Evolutionary conservation across 2,329 filamentous ascomycete genomes (phyloP).

Genomic region (Lithohypha guttulata): DNA sequence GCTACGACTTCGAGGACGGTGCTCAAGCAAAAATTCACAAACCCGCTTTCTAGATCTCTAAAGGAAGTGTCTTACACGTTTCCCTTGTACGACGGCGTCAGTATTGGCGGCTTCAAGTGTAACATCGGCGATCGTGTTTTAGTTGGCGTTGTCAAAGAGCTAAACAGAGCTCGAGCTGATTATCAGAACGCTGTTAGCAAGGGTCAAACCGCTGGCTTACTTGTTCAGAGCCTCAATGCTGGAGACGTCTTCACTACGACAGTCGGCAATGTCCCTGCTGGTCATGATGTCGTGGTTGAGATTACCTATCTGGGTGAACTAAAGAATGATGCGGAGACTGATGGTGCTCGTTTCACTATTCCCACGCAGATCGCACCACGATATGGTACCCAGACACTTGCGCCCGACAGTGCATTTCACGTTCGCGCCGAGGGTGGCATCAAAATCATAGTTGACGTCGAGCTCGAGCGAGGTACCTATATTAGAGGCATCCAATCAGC

Average conservation of each 20-base stretch:
- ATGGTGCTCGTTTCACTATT: slow-evolving; percentile 59
- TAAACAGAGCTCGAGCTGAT: slow-evolving; percentile 47
- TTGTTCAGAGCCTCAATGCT: slow-evolving; percentile 50
- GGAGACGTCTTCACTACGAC: slow-evolving; percentile 58
- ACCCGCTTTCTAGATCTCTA: slow-evolving; percentile 37
- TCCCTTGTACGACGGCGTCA: slow-evolving; percentile 62
- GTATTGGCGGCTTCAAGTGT: slow-evolving; percentile 57
- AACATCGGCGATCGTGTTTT: slow-evolving; percentile 46
- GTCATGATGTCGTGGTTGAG: slow-evolving; percentile 46
- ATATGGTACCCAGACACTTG: slow-evolving; percentile 38
- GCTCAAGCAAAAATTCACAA: slow-evolving; percentile 51
- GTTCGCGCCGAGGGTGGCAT: slow-evolving; percentile 31
- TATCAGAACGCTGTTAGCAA: slow-evolving; percentile 49
- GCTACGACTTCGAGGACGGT: slow-evolving; percentile 43
- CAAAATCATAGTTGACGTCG: slow-evolving; percentile 49
- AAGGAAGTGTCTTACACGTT: slow-evolving; percentile 55
- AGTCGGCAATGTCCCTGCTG: slow-evolving; percentile 56
- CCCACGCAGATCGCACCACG: slow-evolving; percentile 57
- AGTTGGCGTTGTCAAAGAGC: slow-evolving; percentile 56
- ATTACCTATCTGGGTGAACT: slow-evolving; percentile 60
- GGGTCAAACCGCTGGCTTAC: slow-evolving; percentile 53
- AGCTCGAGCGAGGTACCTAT: slow-evolving; percentile 44
- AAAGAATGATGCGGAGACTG: slow-evolving; percentile 58
- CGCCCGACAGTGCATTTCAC: slow-evolving; percentile 2
- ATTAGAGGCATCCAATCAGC: slow-evolving; percentile 56